phyloP scores from a whole-genome alignment of 495 filamentous ascomycete genomes.

The Aspergillus incahuasiensis region DNA sequence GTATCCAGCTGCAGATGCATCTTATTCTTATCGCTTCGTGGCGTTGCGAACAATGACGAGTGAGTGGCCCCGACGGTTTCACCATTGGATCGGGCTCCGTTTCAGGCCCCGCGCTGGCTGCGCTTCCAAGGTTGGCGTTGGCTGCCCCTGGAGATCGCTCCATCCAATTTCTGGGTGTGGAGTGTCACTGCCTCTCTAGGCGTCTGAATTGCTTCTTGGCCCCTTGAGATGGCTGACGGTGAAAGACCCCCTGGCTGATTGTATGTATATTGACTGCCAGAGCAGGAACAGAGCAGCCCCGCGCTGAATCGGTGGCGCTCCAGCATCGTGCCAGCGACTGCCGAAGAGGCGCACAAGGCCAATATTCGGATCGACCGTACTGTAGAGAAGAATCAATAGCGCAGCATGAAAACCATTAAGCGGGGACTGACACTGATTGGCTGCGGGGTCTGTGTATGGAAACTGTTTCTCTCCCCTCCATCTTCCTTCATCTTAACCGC shows the following conservation, averaged over 20 bases:
- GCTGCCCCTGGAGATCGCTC: slow-evolving; percentile 15
- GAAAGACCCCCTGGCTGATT: not conserved
- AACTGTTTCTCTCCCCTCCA: not conserved
- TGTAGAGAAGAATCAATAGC: slow-evolving; percentile 7
- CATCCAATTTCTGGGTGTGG: slow-evolving; percentile 14
- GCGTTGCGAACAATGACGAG: not conserved
- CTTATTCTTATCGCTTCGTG: not conserved
- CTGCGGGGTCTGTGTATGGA: not conserved
- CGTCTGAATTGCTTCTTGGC: not conserved
- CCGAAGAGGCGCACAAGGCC: not conserved
- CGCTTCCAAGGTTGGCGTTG: not conserved
- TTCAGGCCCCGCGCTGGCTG: not conserved
- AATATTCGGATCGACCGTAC: not conserved
- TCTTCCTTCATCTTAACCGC: not conserved
- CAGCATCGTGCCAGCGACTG: not conserved
- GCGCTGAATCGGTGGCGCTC: slow-evolving; percentile 7
- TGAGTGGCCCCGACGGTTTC: not conserved
- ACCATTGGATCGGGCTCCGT: not conserved
- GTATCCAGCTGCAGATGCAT: not conserved
- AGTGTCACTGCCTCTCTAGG: slow-evolving; percentile 20
- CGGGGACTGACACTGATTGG: not conserved
- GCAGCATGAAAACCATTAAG: not conserved
- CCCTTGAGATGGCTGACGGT: not conserved
- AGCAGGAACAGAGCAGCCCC: not conserved
- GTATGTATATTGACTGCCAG: not conserved